Evolutionary conservation across 192 early-diverging fungal genomes (phyloP).

Genomic region (Backusella morwellensis): DNA sequence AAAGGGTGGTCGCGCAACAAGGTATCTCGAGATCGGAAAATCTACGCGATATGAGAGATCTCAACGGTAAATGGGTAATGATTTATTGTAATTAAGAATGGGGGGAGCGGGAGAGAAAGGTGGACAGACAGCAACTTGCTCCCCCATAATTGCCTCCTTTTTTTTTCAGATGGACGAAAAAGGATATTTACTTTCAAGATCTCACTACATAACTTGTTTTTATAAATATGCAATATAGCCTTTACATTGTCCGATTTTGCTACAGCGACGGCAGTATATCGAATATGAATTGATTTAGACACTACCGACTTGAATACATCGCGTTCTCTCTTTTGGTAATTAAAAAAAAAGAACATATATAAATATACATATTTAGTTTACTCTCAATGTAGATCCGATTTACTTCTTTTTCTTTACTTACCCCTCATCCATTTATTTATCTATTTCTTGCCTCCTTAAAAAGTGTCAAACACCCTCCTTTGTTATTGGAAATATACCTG

Average conservation of each 20-base stretch:
- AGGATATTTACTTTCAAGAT: slow-evolving; percentile 6
- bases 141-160: slow-evolving; percentile 3
- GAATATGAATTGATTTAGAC: neutral
- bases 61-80: neutral
- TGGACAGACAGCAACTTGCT: slow-evolving; percentile 1
- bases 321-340: neutral
- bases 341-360: neutral
- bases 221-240: slow-evolving; percentile 6
- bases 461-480: slow-evolving; percentile 19
- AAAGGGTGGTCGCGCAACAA: neutral
- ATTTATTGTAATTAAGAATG: slow-evolving; percentile 8
- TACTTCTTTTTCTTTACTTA: neutral
- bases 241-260: slow-evolving; percentile 6
- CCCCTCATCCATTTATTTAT: neutral
- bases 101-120: slow-evolving; percentile 7
- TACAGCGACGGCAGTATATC: slow-evolving; percentile 5
- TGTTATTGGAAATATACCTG: slow-evolving; percentile 17
- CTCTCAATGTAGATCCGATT: slow-evolving; percentile 6
- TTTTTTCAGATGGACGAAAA: slow-evolving; percentile 6
- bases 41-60: neutral
- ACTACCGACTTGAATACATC: neutral
- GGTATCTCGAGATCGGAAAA: neutral
- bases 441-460: neutral
- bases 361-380: neutral
- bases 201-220: slow-evolving; percentile 8